Conservation (phyloP, 2,329 filamentous ascomycete species). For the Colletotrichum sp. region DNA sequence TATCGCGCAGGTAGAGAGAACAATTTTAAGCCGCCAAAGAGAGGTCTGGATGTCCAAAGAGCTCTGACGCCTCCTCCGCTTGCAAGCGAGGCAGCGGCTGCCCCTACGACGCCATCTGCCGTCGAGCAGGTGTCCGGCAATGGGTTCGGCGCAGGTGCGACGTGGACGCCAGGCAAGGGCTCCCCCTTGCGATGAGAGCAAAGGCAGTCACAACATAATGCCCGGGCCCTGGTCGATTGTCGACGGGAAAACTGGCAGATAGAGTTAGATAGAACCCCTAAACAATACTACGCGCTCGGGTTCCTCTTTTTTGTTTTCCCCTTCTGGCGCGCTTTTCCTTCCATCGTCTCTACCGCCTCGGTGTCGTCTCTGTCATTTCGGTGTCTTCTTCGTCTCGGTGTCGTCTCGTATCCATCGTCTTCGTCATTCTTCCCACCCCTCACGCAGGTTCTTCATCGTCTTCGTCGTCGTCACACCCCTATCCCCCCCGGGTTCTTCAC, state of each 20-base stretch:
- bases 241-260: neutral
- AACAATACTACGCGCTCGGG: neutral
- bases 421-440: neutral
- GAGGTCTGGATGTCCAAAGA: constrained; percentile 47
- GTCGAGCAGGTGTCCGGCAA: constrained; percentile 37
- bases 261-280: neutral
- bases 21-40: constrained; percentile 57
- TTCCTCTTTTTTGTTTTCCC: neutral
- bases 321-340: neutral
- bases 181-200: constrained; percentile 7
- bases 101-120: constrained; percentile 50
- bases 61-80: constrained; percentile 59
- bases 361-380: neutral
- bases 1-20: constrained; percentile 62
- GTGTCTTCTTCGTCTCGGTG: too few species aligned
- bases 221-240: neutral
- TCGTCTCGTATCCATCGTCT: neutral
- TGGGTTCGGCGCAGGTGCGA: constrained; percentile 41
- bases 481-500: neutral
- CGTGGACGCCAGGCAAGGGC: constrained; percentile 52
- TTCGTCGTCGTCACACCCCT: neutral
- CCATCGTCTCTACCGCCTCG: neutral
- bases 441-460: neutral
- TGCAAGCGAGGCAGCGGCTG: constrained; percentile 37
- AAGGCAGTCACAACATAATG: neutral